Conservation (phyloP, 495 filamentous ascomycete genomes). For the Amorphotheca resinae region DNA sequence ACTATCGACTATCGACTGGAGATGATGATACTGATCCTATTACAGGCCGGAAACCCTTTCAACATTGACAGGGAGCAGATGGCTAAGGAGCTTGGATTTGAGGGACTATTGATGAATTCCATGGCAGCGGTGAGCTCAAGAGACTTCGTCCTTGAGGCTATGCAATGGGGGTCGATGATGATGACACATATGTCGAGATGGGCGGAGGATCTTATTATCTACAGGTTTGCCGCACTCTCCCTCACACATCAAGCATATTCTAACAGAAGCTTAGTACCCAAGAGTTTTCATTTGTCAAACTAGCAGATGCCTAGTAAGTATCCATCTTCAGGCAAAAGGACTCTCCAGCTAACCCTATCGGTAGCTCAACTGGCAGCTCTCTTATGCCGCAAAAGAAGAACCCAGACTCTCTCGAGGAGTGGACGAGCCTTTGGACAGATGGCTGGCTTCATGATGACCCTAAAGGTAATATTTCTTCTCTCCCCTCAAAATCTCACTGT, state of each 20-base stretch:
- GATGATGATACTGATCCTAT: no score
- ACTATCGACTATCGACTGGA: no score
- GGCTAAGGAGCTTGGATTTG: constrained; percentile 81
- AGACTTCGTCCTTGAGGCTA: constrained; percentile 80
- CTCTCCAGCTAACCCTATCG: no score
- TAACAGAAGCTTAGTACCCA: no score
- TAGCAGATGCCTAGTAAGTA: constrained; percentile 61
- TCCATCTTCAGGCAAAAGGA: no score
- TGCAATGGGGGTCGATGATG: constrained; percentile 86
- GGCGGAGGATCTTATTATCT: constrained; percentile 85
- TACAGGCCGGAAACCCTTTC: constrained; percentile 92
- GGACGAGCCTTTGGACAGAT: constrained; percentile 72
- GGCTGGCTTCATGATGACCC: constrained; percentile 75
- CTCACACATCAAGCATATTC: no score
- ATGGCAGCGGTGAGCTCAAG: constrained; percentile 76
- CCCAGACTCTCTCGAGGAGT: constrained; percentile 67
- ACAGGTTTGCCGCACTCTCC: no score
- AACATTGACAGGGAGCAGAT: constrained; percentile 76
- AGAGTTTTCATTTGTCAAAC: constrained; percentile 71
- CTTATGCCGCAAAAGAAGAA: constrained; percentile 76
- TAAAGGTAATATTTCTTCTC: no score
- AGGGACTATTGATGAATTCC: constrained; percentile 68
- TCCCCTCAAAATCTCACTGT: no score
- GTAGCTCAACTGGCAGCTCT: constrained; percentile 48
- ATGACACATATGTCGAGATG: constrained; percentile 57